Base-by-base conservation (phyloP, 331 rosid species). In the Saraca asoca region DNA sequence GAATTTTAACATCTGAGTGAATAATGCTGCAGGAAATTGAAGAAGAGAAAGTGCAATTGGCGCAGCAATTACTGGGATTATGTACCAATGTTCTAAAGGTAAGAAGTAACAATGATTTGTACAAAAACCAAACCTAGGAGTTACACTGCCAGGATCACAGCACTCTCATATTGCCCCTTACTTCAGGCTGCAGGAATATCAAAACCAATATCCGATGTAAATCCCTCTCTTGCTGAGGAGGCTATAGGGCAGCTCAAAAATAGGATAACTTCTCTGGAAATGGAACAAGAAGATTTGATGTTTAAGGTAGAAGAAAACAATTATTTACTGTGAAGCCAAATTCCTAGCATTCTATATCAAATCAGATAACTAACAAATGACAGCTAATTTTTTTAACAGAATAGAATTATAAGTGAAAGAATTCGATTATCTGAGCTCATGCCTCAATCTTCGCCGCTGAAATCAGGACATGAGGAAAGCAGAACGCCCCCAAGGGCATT, bases 151-250 rank as follows among this genome's bases (percentile, higher is more conserved):
- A 45, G 59, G 53, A 33, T 17, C 50, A 38, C 66, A 35, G 69
- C 2, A 12, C 5, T 55, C n/a, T 55, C n/a, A 52, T 29, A 19
- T 5, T 52, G 48, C 17, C 31, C 37, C 45, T 38, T 75, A 39
- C 60, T 72, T 69, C 81, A 92, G 98, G 95, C 75, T 7, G 95
- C 96, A 66, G 98, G 98, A 85, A 75, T 87, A 62, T 68, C 81
- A 38, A 89, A 80, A 69, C 85, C 88, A 18, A 64, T 35, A 48
- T 51, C 86, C 5, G 84, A 82, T 9, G 53, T 85, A 69, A 68
- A 71, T 70, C 91, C 91, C 41, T 77, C 93, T 14, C 52, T 75
- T 62, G 95, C 93, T 18, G 98, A 89, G 79, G 94, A 85, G 56
- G 96, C 87, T 35, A 80, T 89, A 11, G 85, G 84, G 56, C 80